Conservation (phyloP, 176 grass and related monocot species). For the Zea luxurians region DNA sequence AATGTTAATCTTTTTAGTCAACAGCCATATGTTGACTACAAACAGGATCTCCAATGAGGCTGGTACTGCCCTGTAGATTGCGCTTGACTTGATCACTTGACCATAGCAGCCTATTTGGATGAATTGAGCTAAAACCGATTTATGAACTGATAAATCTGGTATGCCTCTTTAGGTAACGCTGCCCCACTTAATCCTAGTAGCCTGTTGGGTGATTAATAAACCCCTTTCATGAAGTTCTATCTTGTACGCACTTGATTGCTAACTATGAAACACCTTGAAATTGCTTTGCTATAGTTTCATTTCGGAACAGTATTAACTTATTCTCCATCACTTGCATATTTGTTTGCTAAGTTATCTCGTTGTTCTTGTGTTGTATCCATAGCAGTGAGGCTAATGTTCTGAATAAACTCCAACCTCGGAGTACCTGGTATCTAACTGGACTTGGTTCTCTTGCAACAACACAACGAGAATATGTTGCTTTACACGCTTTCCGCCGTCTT, state of each 20-base stretch:
- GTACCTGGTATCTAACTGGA: slow-evolving; percentile 75
- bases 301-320: not conserved
- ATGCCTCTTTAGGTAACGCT: not conserved
- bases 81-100: not conserved
- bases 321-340: slow-evolving; percentile 3
- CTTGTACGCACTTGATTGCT: not conserved
- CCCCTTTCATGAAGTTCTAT: not conserved
- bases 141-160: not conserved
- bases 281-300: slow-evolving; percentile 33
- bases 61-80: not conserved
- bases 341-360: slow-evolving; percentile 8
- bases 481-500: slow-evolving; percentile 93
- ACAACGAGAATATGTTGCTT: slow-evolving; percentile 91
- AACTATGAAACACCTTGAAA: not conserved
- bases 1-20: not conserved
- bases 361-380: slow-evolving; percentile 4
- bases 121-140: not conserved
- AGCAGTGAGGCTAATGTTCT: slow-evolving; percentile 66
- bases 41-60: not conserved
- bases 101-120: not conserved
- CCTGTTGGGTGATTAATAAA: not conserved
- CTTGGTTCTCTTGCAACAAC: slow-evolving; percentile 98
- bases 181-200: not conserved
- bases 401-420: slow-evolving; percentile 80
- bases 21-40: not conserved